Evolutionary conservation across 2,329 filamentous ascomycete species (phyloP).

Genomic region (Xylariales sp.): DNA sequence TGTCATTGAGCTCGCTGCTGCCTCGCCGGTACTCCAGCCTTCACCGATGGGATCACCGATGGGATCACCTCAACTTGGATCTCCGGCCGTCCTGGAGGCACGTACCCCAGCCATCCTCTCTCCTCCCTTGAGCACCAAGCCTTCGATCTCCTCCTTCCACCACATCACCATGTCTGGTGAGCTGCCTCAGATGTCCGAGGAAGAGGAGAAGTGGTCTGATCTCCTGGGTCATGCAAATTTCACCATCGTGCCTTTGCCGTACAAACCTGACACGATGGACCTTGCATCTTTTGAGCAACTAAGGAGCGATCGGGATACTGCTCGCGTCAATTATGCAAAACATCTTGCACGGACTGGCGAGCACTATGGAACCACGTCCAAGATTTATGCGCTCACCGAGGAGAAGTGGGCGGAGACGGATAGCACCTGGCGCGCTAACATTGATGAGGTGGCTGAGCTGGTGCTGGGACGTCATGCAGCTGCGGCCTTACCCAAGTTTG

Average conservation of each 20-base stretch:
- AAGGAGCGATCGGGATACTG: conserved; percentile 75
- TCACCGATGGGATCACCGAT: conserved; percentile 86
- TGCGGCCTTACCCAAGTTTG: conserved; percentile 38
- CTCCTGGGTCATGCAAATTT: conserved; percentile 91
- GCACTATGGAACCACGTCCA: conserved; percentile 86
- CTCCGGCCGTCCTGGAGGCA: conserved; percentile 38
- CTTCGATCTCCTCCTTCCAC: conserved; percentile 72
- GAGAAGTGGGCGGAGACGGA: conserved; percentile 86
- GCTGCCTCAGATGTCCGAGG: conserved; percentile 49
- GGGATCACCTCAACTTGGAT: conserved; percentile 74
- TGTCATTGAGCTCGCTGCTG: conserved; percentile 54
- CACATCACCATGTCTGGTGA: conserved; percentile 34
- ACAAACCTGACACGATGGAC: conserved; percentile 61
- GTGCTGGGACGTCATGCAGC: conserved; percentile 37
- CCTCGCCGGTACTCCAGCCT: conserved; percentile 49
- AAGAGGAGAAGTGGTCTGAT: conserved; percentile 76
- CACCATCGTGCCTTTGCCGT: conserved; percentile 78
- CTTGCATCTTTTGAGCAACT: conserved; percentile 56
- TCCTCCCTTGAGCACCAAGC: conserved; percentile 71
- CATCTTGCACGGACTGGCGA: conserved; percentile 84
- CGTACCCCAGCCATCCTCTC: conserved; percentile 46
- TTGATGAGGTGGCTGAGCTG: conserved; percentile 59
- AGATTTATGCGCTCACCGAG: conserved; percentile 80
- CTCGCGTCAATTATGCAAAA: conserved; percentile 81
- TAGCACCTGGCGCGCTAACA: conserved; percentile 64